These are phyloP conservation scores for Acanthamoeba healyi DNA, from an alignment of 208 protist genomes.

Conservation along the genomic window DNA sequence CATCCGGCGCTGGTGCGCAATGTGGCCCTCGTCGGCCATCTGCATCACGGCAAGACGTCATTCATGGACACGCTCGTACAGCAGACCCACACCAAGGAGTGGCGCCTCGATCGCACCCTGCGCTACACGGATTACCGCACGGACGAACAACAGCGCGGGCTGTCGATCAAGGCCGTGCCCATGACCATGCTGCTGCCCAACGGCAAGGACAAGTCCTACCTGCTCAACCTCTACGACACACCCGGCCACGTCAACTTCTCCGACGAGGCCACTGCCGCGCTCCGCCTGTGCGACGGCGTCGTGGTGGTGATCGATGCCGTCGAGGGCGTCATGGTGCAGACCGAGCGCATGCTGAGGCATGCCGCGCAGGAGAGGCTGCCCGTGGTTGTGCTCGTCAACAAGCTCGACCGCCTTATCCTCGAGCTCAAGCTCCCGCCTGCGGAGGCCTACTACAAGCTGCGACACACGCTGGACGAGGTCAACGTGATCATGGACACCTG, in stretches of 20 bases:
- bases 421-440: conserved; percentile 98
- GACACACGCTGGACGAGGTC: conserved; percentile 93
- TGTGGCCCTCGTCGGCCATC: conserved; percentile 94
- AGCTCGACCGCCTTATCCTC: conserved; percentile 98
- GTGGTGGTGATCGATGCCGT: conserved; percentile 98
- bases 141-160: conserved; percentile 91
- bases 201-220: conserved; percentile 90
- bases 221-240: conserved; percentile 98
- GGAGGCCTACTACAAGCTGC: conserved; percentile 99
- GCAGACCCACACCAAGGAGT: conserved; percentile 92
- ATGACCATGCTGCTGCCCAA: conserved; percentile 91
- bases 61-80: conserved; percentile 94
- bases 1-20: conserved; percentile 94
- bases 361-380: conserved; percentile 92
- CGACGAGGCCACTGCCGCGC: conserved; percentile 95
- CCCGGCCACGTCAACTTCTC: conserved; percentile 96
- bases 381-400: conserved; percentile 96
- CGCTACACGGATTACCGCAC: conserved; percentile 91
- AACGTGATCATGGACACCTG: conserved; percentile 32
- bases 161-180: conserved; percentile 92
- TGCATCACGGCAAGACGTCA: conserved; percentile 98
- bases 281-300: conserved; percentile 97
- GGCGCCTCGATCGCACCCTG: conserved; percentile 74
- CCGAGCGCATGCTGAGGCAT: conserved; percentile 92
- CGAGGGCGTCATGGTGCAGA: conserved; percentile 94